These are phyloP conservation scores for Bidens hawaiensis DNA, from an alignment of 140 eudicot species.

Conservation along the genomic window DNA sequence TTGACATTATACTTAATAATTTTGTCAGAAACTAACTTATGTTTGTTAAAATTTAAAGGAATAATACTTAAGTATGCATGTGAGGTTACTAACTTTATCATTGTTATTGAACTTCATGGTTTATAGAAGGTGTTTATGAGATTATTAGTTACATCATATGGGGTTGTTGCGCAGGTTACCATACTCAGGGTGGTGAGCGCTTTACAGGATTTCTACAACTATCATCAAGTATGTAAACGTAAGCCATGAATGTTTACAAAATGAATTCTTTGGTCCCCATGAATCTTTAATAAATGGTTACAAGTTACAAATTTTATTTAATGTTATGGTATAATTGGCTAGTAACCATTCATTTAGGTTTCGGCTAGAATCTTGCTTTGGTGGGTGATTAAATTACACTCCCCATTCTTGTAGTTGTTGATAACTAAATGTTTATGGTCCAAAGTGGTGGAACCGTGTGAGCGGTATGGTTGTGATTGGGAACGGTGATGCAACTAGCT, in stretches of 20 bases:
- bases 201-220: constrained; percentile 1
- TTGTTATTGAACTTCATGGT: neutral
- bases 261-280: constrained; percentile 10
- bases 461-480: no score
- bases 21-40: neutral
- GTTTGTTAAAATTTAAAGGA: neutral
- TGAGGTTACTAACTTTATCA: neutral
- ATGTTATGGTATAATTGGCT: no score
- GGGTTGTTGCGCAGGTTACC: constrained; percentile 47
- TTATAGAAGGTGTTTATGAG: neutral
- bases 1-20: neutral
- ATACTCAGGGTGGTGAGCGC: constrained; percentile 26
- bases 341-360: no score
- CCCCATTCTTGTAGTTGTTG: no score
- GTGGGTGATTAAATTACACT: no score
- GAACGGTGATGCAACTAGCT: no score
- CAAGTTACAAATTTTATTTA: no score
- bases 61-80: neutral
- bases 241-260: constrained; percentile 8
- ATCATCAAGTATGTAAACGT: constrained; percentile 17
- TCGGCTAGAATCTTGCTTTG: no score
- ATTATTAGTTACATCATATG: neutral
- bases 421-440: no score
- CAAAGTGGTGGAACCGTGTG: no score
- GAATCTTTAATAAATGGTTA: no score